phyloP scores from a whole-genome alignment of 2,329 filamentous ascomycete species.

The Colletotrichum incanum region DNA sequence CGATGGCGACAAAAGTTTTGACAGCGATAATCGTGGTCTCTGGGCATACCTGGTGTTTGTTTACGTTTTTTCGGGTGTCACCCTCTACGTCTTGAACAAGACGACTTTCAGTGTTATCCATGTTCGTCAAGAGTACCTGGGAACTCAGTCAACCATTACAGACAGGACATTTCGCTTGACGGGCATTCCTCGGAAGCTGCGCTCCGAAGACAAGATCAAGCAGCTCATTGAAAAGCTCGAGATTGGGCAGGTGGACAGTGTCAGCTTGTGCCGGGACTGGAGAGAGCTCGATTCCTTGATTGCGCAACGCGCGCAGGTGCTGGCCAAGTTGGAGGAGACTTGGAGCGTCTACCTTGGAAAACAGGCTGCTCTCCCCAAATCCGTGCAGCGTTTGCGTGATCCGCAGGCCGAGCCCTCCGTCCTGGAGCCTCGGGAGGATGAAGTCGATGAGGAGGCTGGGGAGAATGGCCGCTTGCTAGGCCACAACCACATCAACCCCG shows the following conservation, averaged over 20 bases:
- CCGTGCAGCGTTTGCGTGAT: conserved; percentile 48
- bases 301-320: conserved; percentile 72
- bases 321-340: conserved; percentile 84
- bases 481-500: conserved; percentile 44
- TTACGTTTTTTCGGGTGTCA: conserved; percentile 89
- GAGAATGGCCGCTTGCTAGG: conserved; percentile 74
- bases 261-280: conserved; percentile 92
- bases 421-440: conserved; percentile 45
- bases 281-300: conserved; percentile 83
- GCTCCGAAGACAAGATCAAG: conserved; percentile 87
- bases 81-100: conserved; percentile 85
- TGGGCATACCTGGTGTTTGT: conserved; percentile 97
- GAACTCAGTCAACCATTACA: conserved; percentile 94
- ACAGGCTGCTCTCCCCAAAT: conserved; percentile 57
- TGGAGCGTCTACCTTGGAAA: conserved; percentile 85
- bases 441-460: conserved; percentile 62
- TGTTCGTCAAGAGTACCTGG: conserved; percentile 90
- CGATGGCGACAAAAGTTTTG: conserved; percentile 51
- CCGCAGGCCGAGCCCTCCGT: conserved; percentile 36
- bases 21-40: conserved; percentile 70
- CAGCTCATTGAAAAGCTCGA: conserved; percentile 88
- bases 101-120: conserved; percentile 90
- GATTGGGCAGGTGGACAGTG: conserved; percentile 91
- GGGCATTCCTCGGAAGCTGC: conserved; percentile 85
- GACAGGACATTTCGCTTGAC: conserved; percentile 94